Conservation (phyloP, 352 stramenopile species). For the Thalassiosira livingstoniorum region DNA sequence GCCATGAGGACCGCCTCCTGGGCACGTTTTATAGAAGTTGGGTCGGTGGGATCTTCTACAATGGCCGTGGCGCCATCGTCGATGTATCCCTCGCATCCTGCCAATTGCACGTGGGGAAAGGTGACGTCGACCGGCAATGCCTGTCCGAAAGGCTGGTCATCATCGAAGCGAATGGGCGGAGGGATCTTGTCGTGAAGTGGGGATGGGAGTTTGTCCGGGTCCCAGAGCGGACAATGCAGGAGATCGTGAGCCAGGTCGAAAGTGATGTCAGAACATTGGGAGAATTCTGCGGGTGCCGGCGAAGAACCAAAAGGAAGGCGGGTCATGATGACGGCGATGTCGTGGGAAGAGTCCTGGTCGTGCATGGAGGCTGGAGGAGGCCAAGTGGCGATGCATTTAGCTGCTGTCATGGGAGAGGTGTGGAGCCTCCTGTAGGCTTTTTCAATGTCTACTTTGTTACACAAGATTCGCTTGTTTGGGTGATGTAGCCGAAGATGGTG, state of each 20-base stretch:
- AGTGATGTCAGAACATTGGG: background rate
- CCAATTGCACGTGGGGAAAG: background rate
- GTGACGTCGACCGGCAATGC: slow-evolving; percentile 17
- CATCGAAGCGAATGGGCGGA: background rate
- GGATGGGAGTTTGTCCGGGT: background rate
- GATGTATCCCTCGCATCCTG: slow-evolving; percentile 7
- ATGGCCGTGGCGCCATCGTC: slow-evolving; percentile 5
- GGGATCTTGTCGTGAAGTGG: slow-evolving; percentile 10
- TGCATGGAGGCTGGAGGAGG: too few relatives aligned
- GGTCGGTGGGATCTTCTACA: background rate
- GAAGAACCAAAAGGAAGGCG: background rate
- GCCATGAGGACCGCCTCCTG: slow-evolving; percentile 5
- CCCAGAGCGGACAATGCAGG: background rate
- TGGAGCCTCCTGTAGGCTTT: slow-evolving; percentile 22
- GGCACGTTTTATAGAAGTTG: slow-evolving; percentile 15
- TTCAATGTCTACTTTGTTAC: slow-evolving; percentile 23
- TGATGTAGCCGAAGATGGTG: slow-evolving; percentile 18
- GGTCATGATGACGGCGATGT: too few relatives aligned
- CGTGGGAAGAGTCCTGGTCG: too few relatives aligned
- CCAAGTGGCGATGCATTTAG: slow-evolving; percentile 22
- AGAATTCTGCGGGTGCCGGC: background rate
- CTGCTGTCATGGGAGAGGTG: background rate
- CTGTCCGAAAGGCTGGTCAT: background rate
- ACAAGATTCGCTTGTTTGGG: slow-evolving; percentile 11
- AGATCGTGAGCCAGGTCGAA: background rate